These are phyloP conservation scores for Sugiyamaella sp. DNA, from an alignment of 1,139 yeast species.

Conservation along the genomic window DNA sequence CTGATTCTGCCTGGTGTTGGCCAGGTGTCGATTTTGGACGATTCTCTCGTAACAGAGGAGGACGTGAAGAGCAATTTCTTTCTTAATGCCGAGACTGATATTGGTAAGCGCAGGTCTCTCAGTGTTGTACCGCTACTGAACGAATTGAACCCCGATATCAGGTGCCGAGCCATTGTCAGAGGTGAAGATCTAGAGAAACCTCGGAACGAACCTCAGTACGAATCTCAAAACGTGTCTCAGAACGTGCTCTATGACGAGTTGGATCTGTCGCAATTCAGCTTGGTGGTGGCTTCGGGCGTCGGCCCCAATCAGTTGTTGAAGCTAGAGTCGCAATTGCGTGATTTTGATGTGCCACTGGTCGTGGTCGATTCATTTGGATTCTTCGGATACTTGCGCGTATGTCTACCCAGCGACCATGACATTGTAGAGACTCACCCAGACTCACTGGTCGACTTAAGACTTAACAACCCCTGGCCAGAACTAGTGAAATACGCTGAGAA, in stretches of 20 bases:
- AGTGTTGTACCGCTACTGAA: conserved; percentile 49
- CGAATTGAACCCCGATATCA: conserved; percentile 65
- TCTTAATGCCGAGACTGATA: conserved; percentile 48
- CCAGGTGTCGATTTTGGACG: conserved; percentile 61
- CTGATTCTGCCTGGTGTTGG: conserved; percentile 82
- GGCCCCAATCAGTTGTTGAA: conserved; percentile 30
- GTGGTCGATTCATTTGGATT: conserved; percentile 61
- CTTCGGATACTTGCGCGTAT: conserved; percentile 63
- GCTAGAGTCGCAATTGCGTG: conserved; percentile 50
- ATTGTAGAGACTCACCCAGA: conserved; percentile 79
- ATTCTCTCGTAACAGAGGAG: conserved; percentile 44
- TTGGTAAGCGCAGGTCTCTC: conserved; percentile 50
- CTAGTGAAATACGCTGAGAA: conserved; percentile 56
- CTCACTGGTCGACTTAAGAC: conserved; percentile 64
- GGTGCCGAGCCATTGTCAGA: conserved; percentile 44
- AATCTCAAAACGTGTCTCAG: no score
- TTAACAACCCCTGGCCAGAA: conserved; percentile 78
- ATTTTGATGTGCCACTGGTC: conserved; percentile 55
- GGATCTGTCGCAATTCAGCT: conserved; percentile 54
- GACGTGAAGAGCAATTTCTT: conserved; percentile 68
- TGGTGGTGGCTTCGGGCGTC: conserved; percentile 54
- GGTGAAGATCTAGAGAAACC: conserved; percentile 29
- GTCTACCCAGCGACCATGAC: conserved; percentile 56
- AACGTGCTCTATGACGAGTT: no score
- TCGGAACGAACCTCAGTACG: no score